Percentiles rank a stretch among this genome's conserved stretches.
Evolutionary conservation across 2,329 filamentous ascomycete genomes (phyloP).

Genomic region (Aspergillus brunneoviolaceus): DNA sequence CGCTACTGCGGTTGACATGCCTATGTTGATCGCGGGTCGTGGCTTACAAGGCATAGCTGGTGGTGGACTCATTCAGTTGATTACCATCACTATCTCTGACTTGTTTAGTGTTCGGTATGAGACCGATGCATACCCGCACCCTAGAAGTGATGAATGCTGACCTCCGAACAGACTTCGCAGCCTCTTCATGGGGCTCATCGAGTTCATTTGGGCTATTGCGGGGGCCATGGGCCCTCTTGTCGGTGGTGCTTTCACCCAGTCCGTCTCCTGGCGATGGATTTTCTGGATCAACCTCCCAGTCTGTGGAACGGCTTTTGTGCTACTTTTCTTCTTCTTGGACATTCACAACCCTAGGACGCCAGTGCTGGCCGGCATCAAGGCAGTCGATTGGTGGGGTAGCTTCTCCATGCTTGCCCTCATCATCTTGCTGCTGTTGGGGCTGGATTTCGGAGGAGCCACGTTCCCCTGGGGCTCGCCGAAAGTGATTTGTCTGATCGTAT

Average conservation of each 20-base stretch:
- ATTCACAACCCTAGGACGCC: constrained; percentile 56
- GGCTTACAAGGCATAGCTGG: constrained; percentile 56
- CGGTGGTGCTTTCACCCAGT: constrained; percentile 51
- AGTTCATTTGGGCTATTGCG: constrained; percentile 57
- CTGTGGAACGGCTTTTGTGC: constrained; percentile 48
- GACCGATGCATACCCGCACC: background rate
- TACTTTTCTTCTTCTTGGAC: constrained; percentile 55
- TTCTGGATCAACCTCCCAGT: constrained; percentile 59
- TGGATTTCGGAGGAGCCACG: constrained; percentile 55
- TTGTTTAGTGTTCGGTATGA: constrained; percentile 51
- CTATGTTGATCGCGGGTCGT: constrained; percentile 55
- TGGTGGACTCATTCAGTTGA: constrained; percentile 53
- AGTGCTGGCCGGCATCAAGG: constrained; percentile 50
- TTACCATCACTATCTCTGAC: constrained; percentile 56
- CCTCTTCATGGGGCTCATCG: constrained; percentile 53
- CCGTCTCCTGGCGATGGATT: constrained; percentile 52
- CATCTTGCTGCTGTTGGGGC: constrained; percentile 53
- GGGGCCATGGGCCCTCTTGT: constrained; percentile 54
- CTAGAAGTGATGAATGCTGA: background rate
- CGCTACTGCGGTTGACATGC: constrained; percentile 48
- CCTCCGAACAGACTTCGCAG: constrained; percentile 41
- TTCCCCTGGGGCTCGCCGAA: constrained; percentile 57
- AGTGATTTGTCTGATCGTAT: constrained; percentile 56
- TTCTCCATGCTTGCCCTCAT: constrained; percentile 53
- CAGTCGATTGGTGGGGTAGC: constrained; percentile 57